Evolutionary conservation across 208 protist species (phyloP).

Genomic region (Trypanosoma rangeli): DNA sequence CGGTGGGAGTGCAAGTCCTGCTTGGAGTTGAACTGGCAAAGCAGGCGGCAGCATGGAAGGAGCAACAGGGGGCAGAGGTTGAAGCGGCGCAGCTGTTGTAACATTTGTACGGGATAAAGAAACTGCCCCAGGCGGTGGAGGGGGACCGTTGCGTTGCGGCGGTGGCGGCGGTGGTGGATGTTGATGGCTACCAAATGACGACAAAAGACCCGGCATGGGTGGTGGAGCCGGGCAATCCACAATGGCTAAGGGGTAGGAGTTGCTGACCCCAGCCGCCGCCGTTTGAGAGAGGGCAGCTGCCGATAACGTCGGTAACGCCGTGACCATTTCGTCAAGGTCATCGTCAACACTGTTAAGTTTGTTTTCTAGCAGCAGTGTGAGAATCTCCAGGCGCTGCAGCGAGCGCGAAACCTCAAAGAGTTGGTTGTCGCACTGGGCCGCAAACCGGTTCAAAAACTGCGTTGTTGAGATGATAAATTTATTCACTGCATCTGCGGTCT

Average conservation of each 20-base stretch:
- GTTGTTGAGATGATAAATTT: slow-evolving; percentile 71
- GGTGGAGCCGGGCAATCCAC: slow-evolving; percentile 13
- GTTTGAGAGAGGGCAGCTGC: neutral
- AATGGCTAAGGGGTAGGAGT: neutral
- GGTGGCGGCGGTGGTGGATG: slow-evolving; percentile 12
- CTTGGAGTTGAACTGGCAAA: slow-evolving; percentile 12
- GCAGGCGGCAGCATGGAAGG: slow-evolving; percentile 8
- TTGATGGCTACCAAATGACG: neutral
- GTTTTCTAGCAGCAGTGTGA: slow-evolving; percentile 68
- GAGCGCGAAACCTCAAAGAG: slow-evolving; percentile 41
- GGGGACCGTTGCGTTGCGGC: slow-evolving; percentile 17
- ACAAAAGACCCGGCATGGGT: slow-evolving; percentile 31
- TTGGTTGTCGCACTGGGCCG: slow-evolving; percentile 63
- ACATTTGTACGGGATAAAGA: neutral
- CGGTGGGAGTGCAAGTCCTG: slow-evolving; percentile 20
- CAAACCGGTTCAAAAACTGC: slow-evolving; percentile 87
- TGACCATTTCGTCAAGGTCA: slow-evolving; percentile 13
- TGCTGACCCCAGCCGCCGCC: neutral
- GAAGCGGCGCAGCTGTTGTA: neutral
- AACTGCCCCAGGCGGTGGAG: slow-evolving; percentile 16
- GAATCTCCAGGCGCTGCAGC: slow-evolving; percentile 65
- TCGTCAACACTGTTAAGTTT: slow-evolving; percentile 53
- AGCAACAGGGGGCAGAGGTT: slow-evolving; percentile 4
- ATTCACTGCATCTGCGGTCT: slow-evolving; percentile 65
- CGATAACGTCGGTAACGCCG: neutral